Base-by-base conservation (phyloP, 768 basidiomycete species). In the Tulasnella calospora region DNA sequence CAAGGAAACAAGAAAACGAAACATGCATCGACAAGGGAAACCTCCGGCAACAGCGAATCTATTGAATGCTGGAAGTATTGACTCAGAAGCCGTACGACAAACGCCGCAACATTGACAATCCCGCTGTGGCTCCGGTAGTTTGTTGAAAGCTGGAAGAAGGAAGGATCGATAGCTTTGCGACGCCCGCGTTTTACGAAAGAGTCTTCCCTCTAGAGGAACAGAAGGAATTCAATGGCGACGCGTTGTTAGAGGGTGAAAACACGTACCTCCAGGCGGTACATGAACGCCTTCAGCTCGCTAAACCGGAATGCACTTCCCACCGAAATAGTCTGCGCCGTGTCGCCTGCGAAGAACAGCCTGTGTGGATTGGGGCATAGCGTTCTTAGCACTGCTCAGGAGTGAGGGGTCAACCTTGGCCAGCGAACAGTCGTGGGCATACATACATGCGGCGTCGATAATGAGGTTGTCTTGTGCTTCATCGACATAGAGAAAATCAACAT, bases 381-480 rank as follows among this genome's bases (percentile, higher is more conserved):
- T 7, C 75, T 27, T n/a, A 76, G 27, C 38, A 76, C 75, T 76
- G 27, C 23, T 10, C 38, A 40, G 38, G 10, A 10, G 10, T 27
- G 15, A 41, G 23, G 71, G 23, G 21, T 30, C 19, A 46, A 47
- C 41, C 38, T 40, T 40, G 38, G 38, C 38, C 38, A 10, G 38
- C 38, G 38, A 40, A 40, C 38, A 40, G 38, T 46, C 15, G n/a
- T 1, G 5, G 2, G 33, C 3, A 41, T 2, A 82, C 88, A 38
- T 82, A 92, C 92, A 80, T 21, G 89, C 84, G 0, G 88, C 86
- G 81, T 93, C 92, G 6, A 92, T 87, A 10, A 93, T 85, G 0
- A 93, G 85, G 81, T 91, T 89, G 80, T 93, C 92, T 81, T 93
- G 92, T 0, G 88, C 89, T 83, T 93, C 92, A 67, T 93, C 92